Evolutionary conservation across 2,329 filamentous ascomycete genomes (phyloP), one percentile per base, ranked within the genome.

Genomic region (Xylaria digitata): DNA sequence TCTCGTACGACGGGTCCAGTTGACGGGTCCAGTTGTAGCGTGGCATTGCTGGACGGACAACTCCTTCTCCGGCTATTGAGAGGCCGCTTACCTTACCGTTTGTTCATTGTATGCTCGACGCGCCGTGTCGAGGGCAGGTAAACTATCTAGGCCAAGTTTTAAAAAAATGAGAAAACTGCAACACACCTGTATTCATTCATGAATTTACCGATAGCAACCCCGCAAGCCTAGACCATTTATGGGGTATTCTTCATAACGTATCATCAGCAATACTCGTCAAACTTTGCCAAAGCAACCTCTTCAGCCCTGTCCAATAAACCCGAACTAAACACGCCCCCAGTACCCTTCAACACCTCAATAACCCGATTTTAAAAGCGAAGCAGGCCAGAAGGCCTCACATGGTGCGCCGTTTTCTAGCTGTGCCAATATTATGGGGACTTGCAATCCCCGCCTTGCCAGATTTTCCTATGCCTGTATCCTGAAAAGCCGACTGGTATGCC

Each of bases 381-480:
- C 11, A 57, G 61, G n/a, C 57, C 30, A 32, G 42, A 59, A 59
- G 40, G 13, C 23, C 61, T 54, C 49, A 43, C 40, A 56, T 48
- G 55, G 42, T 63, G 48, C 55, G 56, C 68, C 65, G 46, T 62
- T 43, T 45, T 67, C 42, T 65, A 69, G 57, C 45, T 56, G 53
- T 67, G 34, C 54, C 67, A 30, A 55, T 63, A 45, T 55, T 66
- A 43, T 54, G 34, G 56, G 54, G 49, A 37, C 60, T 58, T 46
- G 26, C n/a, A 50, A 58, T 61, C 52, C 26, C 50, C 56, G 23
- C 61, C 56, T 37, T 68, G 21, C 59, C 65, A 23, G 61, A 45
- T 66, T 66, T 66, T 66, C 62, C 52, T 26, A 52, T 68, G 57
- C 67, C 65, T 63, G 54, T 65, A 68, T 63, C 61, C 45, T 46